Conservation (phyloP, 1,284 basidiomycete genomes). For the Baeospora myosura region DNA sequence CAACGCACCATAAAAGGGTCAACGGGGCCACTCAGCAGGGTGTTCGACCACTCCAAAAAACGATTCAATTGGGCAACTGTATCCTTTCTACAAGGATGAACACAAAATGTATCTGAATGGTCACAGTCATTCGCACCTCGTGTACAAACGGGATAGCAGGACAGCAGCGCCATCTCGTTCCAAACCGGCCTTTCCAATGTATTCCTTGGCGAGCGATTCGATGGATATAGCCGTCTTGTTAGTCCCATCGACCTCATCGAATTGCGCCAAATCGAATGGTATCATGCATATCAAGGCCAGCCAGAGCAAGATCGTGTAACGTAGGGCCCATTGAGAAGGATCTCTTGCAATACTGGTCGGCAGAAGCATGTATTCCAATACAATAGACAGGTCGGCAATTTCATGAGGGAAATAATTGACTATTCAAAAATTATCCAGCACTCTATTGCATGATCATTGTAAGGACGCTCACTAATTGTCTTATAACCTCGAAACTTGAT, state of each 20-base stretch:
- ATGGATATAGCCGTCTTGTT: slow-evolving; percentile 49
- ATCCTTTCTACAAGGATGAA: slow-evolving; percentile 49
- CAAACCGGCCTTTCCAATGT: slow-evolving; percentile 65
- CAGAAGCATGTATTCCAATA: slow-evolving; percentile 58
- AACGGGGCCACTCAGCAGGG: too few relatives aligned
- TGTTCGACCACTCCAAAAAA: slow-evolving; percentile 38
- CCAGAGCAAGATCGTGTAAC: slow-evolving; percentile 87
- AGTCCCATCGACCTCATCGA: slow-evolving; percentile 51
- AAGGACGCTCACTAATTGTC: slow-evolving; percentile 68
- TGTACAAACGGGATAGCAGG: slow-evolving; percentile 70
- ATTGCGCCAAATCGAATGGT: slow-evolving; percentile 85
- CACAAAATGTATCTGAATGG: slow-evolving; percentile 6
- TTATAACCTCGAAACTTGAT: slow-evolving; percentile 91
- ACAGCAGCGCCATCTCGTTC: slow-evolving; percentile 76
- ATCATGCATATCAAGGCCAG: slow-evolving; percentile 90
- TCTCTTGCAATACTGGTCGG: slow-evolving; percentile 39
- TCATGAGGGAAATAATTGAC: slow-evolving; percentile 91
- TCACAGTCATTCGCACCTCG: slow-evolving; percentile 44
- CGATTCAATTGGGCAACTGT: slow-evolving; percentile 36
- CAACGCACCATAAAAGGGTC: not conserved
- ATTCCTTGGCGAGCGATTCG: slow-evolving; percentile 53
- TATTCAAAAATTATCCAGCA: slow-evolving; percentile 25
- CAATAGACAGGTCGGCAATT: slow-evolving; percentile 72
- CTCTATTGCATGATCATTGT: slow-evolving; percentile 1
- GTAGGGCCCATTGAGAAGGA: slow-evolving; percentile 65